These are phyloP conservation scores for Populus pruinosa DNA, from an alignment of 345 rosid genomes.

Conservation along the genomic window DNA sequence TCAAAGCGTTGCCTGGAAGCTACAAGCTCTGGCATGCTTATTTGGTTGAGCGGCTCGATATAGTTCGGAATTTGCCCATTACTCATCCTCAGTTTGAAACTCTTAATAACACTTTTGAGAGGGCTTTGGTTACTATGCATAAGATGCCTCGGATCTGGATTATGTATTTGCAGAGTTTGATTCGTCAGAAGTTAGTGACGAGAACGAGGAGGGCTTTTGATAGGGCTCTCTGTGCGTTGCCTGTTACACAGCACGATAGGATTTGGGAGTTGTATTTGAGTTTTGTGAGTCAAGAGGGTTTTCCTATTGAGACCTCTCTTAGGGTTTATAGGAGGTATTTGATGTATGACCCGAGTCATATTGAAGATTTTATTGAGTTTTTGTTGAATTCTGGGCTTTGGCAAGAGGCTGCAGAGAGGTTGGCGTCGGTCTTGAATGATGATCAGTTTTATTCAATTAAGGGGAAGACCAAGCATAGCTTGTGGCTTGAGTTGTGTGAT, in stretches of 20 bases:
- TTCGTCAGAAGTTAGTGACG: conserved; percentile 55
- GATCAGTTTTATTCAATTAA: conserved; percentile 75
- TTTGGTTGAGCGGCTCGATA: conserved; percentile 68
- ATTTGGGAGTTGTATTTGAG: conserved; percentile 87
- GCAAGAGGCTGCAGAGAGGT: conserved; percentile 86
- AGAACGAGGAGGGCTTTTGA: conserved; percentile 65
- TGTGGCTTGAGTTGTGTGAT: conserved; percentile 94
- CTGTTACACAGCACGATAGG: conserved; percentile 89
- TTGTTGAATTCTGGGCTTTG: conserved; percentile 73
- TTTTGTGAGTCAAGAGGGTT: conserved; percentile 78
- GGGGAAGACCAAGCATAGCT: conserved; percentile 81
- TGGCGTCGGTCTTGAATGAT: conserved; percentile 89
- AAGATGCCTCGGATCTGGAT: conserved; percentile 94
- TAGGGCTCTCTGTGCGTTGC: conserved; percentile 82
- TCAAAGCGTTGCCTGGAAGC: conserved; percentile 89
- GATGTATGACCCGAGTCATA: conserved; percentile 88
- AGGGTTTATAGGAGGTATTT: conserved; percentile 90
- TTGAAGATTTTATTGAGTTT: conserved; percentile 90
- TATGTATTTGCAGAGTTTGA: conserved; percentile 67
- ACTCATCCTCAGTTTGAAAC: conserved; percentile 65
- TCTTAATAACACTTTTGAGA: conserved; percentile 82
- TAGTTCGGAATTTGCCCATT: conserved; percentile 66
- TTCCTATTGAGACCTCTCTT: conserved; percentile 88
- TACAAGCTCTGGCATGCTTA: conserved; percentile 87
- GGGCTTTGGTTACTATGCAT: conserved; percentile 87